Base-by-base conservation (phyloP, 805 yeast genomes). In the Myxozyma monticola region DNA sequence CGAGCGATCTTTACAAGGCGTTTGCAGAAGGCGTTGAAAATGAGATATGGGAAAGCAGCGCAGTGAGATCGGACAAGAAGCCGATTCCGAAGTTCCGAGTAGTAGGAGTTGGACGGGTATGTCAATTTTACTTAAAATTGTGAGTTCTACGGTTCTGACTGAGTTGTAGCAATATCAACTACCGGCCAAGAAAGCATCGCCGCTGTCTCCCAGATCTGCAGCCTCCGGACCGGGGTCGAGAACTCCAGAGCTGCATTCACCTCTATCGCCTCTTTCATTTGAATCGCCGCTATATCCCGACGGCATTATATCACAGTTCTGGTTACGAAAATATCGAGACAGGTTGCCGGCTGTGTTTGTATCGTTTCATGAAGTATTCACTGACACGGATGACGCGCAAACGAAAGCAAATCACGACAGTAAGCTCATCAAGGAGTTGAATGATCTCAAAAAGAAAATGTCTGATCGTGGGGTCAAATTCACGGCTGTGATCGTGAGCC, bases 281-380 rank as follows among this genome's bases (percentile, higher is more conserved):
- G 65, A 66, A 2, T 69, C 77, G 0, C 59, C 63, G 0, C 48
- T 73, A 26, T 72, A 63, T 54, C 76, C 78, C 0, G 66, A 71
- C 30, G 73, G 75, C 0, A 56, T 79, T 1, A 60, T 79, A 26
- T 69, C 76, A 1, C 56, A 62, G 0, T 67, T 75, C 22, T 83
- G 87, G 88, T 51, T 80, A 12, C 70, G 72, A 30, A 81, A 79
- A 59, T 78, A 81, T 59, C 66, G 68, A 24, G 67, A 71, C n/a
- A 48, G 67, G 2, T 36, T 70, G n/a, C 86, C 87, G 0, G 57
- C 76, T 1, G 73, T 76, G 0, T 71, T 74, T 36, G 65, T 81
- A 1, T 62, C 76, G 1, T 71, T 79, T 31, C 72, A 73, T 57
- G 73, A 74, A 42, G 52, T 77, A 12, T 49, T 45, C 26, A 62